These are phyloP conservation scores for Neobulgaria alba DNA, from an alignment of 2,329 filamentous ascomycete species.

Conservation along the genomic window DNA sequence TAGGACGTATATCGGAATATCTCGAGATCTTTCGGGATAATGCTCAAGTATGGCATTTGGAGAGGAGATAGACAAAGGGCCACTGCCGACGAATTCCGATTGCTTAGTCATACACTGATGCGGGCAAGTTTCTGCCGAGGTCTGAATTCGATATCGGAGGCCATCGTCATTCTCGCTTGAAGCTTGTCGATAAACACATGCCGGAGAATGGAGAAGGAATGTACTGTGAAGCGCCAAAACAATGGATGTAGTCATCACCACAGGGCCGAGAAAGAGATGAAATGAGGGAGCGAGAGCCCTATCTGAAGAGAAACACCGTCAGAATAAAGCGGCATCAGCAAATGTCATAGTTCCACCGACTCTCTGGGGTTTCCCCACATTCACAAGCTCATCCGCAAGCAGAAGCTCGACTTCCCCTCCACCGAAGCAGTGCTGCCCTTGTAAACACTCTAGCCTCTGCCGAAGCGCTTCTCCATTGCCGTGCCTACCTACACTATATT, in stretches of 20 bases:
- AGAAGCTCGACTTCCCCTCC: conserved; percentile 13
- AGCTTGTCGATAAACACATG: neutral
- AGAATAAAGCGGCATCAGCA: conserved; percentile 9
- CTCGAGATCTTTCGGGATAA: too few relatives aligned
- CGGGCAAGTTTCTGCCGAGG: too few relatives aligned
- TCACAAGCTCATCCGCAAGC: conserved; percentile 17
- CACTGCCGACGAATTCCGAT: too few relatives aligned
- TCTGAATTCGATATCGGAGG: neutral
- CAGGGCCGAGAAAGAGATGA: too few relatives aligned
- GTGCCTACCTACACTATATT: conserved; percentile 2
- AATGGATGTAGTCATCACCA: too few relatives aligned
- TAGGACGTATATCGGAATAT: too few relatives aligned
- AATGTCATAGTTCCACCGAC: neutral
- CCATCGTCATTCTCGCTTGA: neutral
- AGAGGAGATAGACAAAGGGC: too few relatives aligned
- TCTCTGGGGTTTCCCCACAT: conserved; percentile 20
- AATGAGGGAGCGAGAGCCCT: too few relatives aligned
- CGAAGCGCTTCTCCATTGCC: conserved; percentile 9
- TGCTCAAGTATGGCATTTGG: too few relatives aligned
- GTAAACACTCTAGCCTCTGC: conserved; percentile 17
- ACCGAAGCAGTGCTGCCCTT: conserved; percentile 7
- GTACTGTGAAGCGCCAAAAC: too few relatives aligned
- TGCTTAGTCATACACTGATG: too few relatives aligned
- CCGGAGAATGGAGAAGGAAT: neutral
- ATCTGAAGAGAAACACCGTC: too few relatives aligned